phyloP scores from a whole-genome alignment of 768 basidiomycete genomes.

The Amanita rubescens region DNA sequence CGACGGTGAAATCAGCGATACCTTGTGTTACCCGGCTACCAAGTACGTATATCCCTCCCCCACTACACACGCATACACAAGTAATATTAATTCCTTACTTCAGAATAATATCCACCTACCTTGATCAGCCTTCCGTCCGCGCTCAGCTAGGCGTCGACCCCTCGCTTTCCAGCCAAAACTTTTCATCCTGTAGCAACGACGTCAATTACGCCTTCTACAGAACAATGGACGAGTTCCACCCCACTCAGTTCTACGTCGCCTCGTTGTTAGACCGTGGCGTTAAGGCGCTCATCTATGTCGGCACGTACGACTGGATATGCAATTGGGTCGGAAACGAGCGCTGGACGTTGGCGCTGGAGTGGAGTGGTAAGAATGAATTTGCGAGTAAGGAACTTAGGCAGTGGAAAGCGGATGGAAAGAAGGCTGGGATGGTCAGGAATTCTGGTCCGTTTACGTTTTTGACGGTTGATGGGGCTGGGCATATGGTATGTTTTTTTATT shows the following conservation, averaged over 20 bases:
- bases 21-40: conserved; percentile 54
- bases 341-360: conserved; percentile 65
- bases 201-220: conserved; percentile 43
- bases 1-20: conserved; percentile 36
- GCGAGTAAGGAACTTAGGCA: conserved; percentile 34
- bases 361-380: conserved; percentile 54
- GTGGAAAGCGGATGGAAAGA: conserved; percentile 50
- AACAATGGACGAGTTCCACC: conserved; percentile 35
- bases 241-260: conserved; percentile 50
- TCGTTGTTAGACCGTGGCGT: conserved; percentile 67
- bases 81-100: background rate
- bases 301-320: conserved; percentile 68
- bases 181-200: too few relatives aligned
- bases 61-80: background rate
- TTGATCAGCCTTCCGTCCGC: conserved; percentile 50
- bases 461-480: conserved; percentile 63
- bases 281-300: conserved; percentile 62
- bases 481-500: conserved; percentile 41
- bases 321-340: conserved; percentile 70
- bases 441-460: conserved; percentile 54
- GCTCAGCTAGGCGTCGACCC: conserved; percentile 56
- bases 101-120: conserved; percentile 54
- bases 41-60: conserved; percentile 14
- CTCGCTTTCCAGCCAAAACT: conserved; percentile 22
- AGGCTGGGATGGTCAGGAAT: conserved; percentile 29